Evolutionary conservation across 2,329 filamentous ascomycete species (phyloP).

Genomic region (Trichoderma semiorbis): DNA sequence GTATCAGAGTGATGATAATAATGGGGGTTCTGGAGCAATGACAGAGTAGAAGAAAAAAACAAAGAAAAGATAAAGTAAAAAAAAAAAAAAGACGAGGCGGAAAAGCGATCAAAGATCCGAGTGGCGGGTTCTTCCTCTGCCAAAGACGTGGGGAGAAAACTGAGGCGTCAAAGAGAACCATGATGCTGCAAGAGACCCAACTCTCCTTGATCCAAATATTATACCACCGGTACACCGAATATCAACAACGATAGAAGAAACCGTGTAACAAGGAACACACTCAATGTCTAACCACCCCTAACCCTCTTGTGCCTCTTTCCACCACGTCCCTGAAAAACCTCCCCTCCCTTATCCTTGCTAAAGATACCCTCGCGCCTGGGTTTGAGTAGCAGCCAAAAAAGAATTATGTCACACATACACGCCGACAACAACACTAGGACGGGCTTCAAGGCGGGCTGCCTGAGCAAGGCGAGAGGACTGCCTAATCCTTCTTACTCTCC

Average conservation of each 20-base stretch:
- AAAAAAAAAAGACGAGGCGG: neutral
- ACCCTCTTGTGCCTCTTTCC: neutral
- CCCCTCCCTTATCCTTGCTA: neutral
- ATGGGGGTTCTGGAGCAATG: slow-evolving; percentile 10
- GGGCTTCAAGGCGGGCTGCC: slow-evolving; percentile 18
- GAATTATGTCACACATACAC: neutral
- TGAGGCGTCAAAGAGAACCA: slow-evolving; percentile 9
- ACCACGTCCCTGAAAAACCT: slow-evolving; percentile 8
- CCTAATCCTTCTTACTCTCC: slow-evolving; percentile 39
- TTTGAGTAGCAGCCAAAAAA: slow-evolving; percentile 10
- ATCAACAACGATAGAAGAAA: slow-evolving; percentile 20
- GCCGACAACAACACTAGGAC: neutral
- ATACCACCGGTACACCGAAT: slow-evolving; percentile 23
- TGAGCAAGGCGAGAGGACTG: slow-evolving; percentile 24
- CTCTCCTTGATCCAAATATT: slow-evolving; percentile 22
- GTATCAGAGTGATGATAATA: slow-evolving; percentile 16
- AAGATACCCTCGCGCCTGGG: slow-evolving; percentile 10
- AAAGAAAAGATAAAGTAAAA: neutral
- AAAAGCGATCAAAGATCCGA: neutral
- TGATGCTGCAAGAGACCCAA: slow-evolving; percentile 15
- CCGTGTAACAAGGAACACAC: slow-evolving; percentile 21
- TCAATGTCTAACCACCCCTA: slow-evolving; percentile 22
- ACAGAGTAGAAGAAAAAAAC: neutral
- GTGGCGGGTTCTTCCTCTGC: slow-evolving; percentile 1
- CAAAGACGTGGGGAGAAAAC: slow-evolving; percentile 1